These are phyloP conservation scores for Fusarium sp. DNA, from an alignment of 2,329 filamentous ascomycete species.

Conservation along the genomic window DNA sequence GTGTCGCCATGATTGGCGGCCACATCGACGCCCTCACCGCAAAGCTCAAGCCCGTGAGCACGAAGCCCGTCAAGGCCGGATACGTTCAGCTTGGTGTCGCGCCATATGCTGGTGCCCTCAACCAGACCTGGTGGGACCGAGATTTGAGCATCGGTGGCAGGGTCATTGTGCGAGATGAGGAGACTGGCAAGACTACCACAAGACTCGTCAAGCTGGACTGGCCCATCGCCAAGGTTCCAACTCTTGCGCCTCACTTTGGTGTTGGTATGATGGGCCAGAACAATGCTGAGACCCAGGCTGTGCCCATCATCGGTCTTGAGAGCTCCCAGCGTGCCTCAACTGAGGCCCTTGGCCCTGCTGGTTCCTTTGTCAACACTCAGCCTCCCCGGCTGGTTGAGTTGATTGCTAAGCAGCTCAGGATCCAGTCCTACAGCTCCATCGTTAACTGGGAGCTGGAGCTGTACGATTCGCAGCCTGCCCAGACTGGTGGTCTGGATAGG, in stretches of 20 bases:
- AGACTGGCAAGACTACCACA: slow-evolving; percentile 76
- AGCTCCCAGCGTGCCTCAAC: slow-evolving; percentile 58
- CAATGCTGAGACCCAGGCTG: slow-evolving; percentile 92
- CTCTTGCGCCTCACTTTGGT: slow-evolving; percentile 93
- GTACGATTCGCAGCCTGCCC: slow-evolving; percentile 86
- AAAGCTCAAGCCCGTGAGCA: slow-evolving; percentile 88
- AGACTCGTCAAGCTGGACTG: slow-evolving; percentile 91
- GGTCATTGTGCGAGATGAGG: slow-evolving; percentile 78
- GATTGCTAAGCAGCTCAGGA: slow-evolving; percentile 78
- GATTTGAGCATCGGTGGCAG: slow-evolving; percentile 90
- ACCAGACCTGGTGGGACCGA: slow-evolving; percentile 95
- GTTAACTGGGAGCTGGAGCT: slow-evolving; percentile 98
- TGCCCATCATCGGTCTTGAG: slow-evolving; percentile 91
- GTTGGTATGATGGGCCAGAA: slow-evolving; percentile 70
- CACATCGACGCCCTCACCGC: slow-evolving; percentile 94
- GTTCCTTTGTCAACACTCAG: slow-evolving; percentile 82
- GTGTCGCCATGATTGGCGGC: slow-evolving; percentile 85
- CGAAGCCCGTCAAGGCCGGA: slow-evolving; percentile 81
- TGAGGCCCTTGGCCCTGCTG: slow-evolving; percentile 64
- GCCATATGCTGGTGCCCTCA: slow-evolving; percentile 87
- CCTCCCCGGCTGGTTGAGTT: slow-evolving; percentile 84
- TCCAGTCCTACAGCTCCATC: slow-evolving; percentile 74
- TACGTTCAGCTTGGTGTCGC: slow-evolving; percentile 91
- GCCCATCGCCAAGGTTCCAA: slow-evolving; percentile 92
- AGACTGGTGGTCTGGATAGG: slow-evolving; percentile 82